Evolutionary conservation across 2,329 filamentous ascomycete genomes (phyloP), one percentile per base, ranked within the genome.

Genomic region (Xylaria sp.): DNA sequence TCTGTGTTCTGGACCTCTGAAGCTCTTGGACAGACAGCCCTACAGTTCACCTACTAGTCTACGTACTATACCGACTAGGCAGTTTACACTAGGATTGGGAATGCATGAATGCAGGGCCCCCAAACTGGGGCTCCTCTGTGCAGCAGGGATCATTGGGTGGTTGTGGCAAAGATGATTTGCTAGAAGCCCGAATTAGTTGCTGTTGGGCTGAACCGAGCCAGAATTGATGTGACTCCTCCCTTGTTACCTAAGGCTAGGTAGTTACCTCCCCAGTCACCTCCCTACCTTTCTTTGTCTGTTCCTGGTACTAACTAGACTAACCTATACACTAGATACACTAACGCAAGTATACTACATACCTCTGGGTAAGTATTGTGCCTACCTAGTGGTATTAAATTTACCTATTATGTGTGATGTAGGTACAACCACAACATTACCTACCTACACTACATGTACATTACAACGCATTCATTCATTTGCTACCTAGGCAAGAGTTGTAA

Each of bases 141-240:
- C 65, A 69, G 51, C 75, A 74, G 70, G 76, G 74, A 62, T 76
- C 44, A 35, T 54, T 58, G 27, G 53, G 63, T 67, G 58, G 44
- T 29, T 63, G 63, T 68, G 66, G 69, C 70, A 42, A 68, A 63
- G 62, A 42, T 75, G 74, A 77, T 77, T 77, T 71, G 76, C 70
- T 72, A 60, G 67, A 69, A 67, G 63, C 64, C 65, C 63, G 68
- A 73, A 74, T 72, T 72, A 72, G 69, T 61, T 67, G 50, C 59
- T 60, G 74, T 75, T 75, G 74, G 75, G 75, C 74, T 76, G 73
- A 76, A 74, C 50, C 18, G 32, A 35, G 18, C 57, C 37, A 51
- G 23, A 51, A 27, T 21, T 44, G n/a, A 21, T 5, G 10, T n/a
- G n/a, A n/a, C n/a, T n/a, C n/a, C n/a, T n/a, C n/a, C n/a, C n/a